phyloP scores from a whole-genome alignment of 306 rosid species.

The Lablab purpureus region DNA sequence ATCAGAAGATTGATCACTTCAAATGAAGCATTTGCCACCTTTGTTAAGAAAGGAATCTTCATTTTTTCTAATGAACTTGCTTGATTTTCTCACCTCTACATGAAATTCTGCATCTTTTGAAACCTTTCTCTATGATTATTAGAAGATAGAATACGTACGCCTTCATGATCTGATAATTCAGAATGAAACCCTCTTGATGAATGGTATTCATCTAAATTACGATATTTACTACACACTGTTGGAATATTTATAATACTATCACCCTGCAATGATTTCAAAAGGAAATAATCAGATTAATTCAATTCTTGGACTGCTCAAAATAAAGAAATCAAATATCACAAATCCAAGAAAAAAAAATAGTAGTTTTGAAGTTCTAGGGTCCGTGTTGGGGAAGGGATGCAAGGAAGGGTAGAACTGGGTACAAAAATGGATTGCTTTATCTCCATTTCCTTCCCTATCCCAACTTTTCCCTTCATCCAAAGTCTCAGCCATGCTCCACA shows the following conservation, averaged over 20 bases:
- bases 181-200: conserved; percentile 5
- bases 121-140: conserved; percentile 22
- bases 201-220: conserved; percentile 21
- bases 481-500: background rate
- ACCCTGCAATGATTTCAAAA: conserved; percentile 46
- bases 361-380: conserved; percentile 6
- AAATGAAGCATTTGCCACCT: conserved; percentile 15
- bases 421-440: background rate
- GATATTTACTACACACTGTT: background rate
- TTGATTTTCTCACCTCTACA: conserved; percentile 57
- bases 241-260: conserved; percentile 1
- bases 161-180: conserved; percentile 16
- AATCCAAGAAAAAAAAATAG: conserved; percentile 6
- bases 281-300: background rate
- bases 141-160: conserved; percentile 11
- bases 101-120: conserved; percentile 17
- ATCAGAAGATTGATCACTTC: conserved; percentile 19
- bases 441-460: background rate
- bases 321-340: background rate
- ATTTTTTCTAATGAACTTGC: background rate
- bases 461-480: conserved; percentile 13
- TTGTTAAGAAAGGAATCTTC: conserved; percentile 19
- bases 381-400: background rate
- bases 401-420: background rate
- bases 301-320: conserved; percentile 23